A percentile compares a stretch with the other conserved stretches of the same genome.
Evolutionary conservation across 1,284 basidiomycete species (phyloP).

Genomic region (Fomitopsis betulina): DNA sequence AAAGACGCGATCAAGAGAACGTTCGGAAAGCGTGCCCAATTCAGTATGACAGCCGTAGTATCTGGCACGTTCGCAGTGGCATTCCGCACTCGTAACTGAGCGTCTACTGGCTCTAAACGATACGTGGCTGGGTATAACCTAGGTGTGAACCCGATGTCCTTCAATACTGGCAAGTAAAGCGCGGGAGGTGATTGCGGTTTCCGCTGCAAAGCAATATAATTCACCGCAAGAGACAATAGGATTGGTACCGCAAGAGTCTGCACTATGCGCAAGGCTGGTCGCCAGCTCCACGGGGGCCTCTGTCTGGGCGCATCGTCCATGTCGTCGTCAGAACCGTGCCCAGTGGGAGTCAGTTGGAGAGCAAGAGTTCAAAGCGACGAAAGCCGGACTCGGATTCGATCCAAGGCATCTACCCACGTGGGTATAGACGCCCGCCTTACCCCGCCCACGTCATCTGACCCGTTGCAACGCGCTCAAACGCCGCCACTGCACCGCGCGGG

Average conservation of each 20-base stretch:
- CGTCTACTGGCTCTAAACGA: constrained; percentile 8
- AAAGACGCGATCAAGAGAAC: constrained; percentile 49
- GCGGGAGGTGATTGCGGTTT: constrained; percentile 11
- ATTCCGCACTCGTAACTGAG: constrained; percentile 14
- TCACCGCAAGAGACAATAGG: constrained; percentile 10
- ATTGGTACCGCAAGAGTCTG: constrained; percentile 19
- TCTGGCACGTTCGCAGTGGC: constrained; percentile 20
- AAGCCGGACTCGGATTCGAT: background rate
- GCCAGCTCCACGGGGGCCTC: constrained; percentile 14
- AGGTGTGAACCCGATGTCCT: constrained; percentile 20
- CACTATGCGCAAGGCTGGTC: constrained; percentile 12
- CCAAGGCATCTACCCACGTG: background rate
- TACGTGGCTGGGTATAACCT: constrained; percentile 18
- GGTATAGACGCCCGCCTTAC: constrained; percentile 11
- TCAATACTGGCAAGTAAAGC: constrained; percentile 17
- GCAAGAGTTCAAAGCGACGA: too few relatives aligned
- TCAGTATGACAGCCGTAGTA: constrained; percentile 54
- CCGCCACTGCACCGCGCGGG: constrained; percentile 1
- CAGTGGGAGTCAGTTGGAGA: background rate
- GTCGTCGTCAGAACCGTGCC: background rate
- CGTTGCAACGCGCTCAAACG: constrained; percentile 6
- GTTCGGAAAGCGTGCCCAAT: constrained; percentile 62
- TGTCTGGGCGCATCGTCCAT: background rate
- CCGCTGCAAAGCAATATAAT: constrained; percentile 9
- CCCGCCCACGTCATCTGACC: constrained; percentile 25